Evolutionary conservation across 2,329 filamentous ascomycete species (phyloP), one percentile per base, ranked within the genome.

Genomic region (Fusarium sp.): DNA sequence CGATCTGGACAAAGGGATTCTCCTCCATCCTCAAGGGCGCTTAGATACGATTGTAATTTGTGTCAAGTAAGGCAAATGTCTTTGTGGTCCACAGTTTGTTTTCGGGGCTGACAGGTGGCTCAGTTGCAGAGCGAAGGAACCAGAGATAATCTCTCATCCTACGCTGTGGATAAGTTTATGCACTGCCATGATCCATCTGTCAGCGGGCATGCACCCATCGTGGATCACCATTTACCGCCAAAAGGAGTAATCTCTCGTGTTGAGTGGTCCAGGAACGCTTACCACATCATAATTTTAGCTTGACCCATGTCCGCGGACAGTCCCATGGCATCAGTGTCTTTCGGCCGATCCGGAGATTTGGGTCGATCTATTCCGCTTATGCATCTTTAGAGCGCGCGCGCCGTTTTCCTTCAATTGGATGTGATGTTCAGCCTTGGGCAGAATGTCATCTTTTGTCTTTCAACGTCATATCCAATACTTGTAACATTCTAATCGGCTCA

Each of bases 171-270:
- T n/a, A 30, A n/a, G 18, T 40, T 27, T 24, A 45, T 55, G 61
- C 66, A 70, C 61, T 61, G 66, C 61, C 55, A 46, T 49, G 45
- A 49, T 29, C 45, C 63, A 43, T 57, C 66, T 63, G 61, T 67
- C 66, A 69, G 55, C 66, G 24, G 20, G n/a, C 54, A 61, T 60
- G 66, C 38, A 50, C 54, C 55, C 49, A 50, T 52, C 60, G 43
- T 54, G 20, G 44, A 70, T 60, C 60, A 68, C 30, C 24, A 20
- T 18, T 54, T 53, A 25, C 27, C 52, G 40, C 45, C 56, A 34
- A 32, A 46, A 24, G 22, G 22, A 20, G 43, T n/a, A 49, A 27
- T 57, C 32, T 25, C 62, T 65, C 38, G 32, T 30, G 60, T 44
- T 65, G 45, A 51, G 16, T 65, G 60, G 52, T 24, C 47, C 27